Evolutionary conservation across 148 eudicot species (phyloP).

Genomic region (Chenopodium album): DNA sequence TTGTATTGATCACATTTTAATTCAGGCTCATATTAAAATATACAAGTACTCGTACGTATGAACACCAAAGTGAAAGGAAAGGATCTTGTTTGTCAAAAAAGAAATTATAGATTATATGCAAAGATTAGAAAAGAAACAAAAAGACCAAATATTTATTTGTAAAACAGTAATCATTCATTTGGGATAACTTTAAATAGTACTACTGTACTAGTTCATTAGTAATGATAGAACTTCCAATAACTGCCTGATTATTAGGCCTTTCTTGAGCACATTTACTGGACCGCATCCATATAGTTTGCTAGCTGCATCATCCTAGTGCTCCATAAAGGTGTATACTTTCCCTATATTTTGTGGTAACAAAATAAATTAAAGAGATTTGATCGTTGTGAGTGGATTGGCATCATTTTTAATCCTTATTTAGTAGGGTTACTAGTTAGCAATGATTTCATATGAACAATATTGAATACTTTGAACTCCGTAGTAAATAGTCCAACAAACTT

Average conservation of each 20-base stretch:
- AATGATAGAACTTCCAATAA: conserved; percentile 8
- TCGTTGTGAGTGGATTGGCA: too few species aligned
- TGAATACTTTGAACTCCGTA: too few species aligned
- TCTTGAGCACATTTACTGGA: background rate
- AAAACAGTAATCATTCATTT: conserved; percentile 14
- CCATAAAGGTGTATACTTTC: too few species aligned
- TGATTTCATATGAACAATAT: too few species aligned
- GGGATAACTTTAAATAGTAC: background rate
- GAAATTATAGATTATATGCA: background rate
- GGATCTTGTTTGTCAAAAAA: conserved; percentile 32
- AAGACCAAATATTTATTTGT: background rate
- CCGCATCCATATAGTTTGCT: background rate
- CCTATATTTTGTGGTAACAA: too few species aligned
- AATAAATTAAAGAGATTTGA: too few species aligned
- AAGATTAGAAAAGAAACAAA: background rate
- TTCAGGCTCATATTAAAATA: too few species aligned
- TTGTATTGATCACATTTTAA: background rate
- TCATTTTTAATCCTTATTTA: too few species aligned
- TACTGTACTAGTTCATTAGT: background rate
- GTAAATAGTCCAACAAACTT: too few species aligned
- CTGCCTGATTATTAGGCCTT: conserved; percentile 12
- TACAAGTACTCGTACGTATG: background rate
- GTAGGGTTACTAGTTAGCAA: too few species aligned
- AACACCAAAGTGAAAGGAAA: conserved; percentile 17
- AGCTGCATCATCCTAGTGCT: too few species aligned